Evolutionary conservation across 208 protist species (phyloP).

Genomic region (Leishmania major): DNA sequence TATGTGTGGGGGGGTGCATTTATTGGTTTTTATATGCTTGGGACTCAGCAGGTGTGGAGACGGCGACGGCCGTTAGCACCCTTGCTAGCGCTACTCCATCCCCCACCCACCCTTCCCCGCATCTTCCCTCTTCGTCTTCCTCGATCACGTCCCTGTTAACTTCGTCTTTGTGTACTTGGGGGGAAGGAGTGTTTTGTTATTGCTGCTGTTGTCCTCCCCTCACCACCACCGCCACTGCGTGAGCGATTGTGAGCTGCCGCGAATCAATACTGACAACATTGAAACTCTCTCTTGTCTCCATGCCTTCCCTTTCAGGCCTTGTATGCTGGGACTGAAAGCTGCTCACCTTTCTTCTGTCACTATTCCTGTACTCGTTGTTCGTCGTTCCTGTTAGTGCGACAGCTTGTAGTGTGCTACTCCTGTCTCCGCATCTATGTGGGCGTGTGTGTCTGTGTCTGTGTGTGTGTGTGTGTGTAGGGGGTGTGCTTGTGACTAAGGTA

Average conservation of each 20-base stretch:
- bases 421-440: background rate
- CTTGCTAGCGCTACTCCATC: background rate
- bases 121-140: background rate
- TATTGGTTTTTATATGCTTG: background rate
- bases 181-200: background rate
- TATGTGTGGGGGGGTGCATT: background rate
- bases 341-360: conserved; percentile 23
- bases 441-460: background rate
- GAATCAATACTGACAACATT: background rate
- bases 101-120: background rate
- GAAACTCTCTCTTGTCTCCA: background rate
- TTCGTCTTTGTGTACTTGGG: background rate
- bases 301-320: background rate
- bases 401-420: background rate
- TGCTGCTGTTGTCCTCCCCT: background rate
- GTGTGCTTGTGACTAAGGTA: background rate
- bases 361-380: background rate
- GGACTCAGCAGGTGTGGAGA: background rate
- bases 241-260: background rate
- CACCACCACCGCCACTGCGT: background rate
- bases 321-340: conserved; percentile 3
- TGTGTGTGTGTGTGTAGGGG: background rate
- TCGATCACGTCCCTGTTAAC: background rate
- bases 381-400: conserved; percentile 2
- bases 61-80: background rate